These are phyloP conservation scores for Glomus cerebriforme DNA, from an alignment of 192 early-diverging fungal genomes.

Conservation along the genomic window DNA sequence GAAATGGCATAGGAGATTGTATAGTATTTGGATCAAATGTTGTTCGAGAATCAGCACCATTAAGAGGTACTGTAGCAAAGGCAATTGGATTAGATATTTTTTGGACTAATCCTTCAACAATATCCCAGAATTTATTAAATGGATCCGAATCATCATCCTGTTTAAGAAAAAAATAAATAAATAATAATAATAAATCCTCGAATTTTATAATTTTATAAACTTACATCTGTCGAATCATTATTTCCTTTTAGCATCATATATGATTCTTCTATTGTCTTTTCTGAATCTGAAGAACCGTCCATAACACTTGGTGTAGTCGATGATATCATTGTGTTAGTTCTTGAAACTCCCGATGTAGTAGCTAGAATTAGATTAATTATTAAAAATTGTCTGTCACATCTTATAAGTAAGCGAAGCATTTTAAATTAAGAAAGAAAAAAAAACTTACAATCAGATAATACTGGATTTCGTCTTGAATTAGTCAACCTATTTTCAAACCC, in stretches of 20 bases:
- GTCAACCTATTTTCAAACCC: neutral
- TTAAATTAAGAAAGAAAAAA: neutral
- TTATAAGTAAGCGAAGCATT: neutral
- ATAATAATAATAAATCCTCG: neutral
- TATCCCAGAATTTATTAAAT: slow-evolving; percentile 82
- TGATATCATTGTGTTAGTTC: neutral
- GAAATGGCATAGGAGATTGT: slow-evolving; percentile 9
- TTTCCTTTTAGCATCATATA: slow-evolving; percentile 28
- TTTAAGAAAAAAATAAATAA: neutral
- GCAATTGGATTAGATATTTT: slow-evolving; percentile 70
- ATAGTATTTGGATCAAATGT: slow-evolving; percentile 11
- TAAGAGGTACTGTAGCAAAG: slow-evolving; percentile 59
- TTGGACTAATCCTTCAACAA: slow-evolving; percentile 71
- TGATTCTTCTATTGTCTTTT: slow-evolving; percentile 28
- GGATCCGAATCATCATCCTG: slow-evolving; percentile 74
- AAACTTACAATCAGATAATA: neutral
- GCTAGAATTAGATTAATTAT: neutral
- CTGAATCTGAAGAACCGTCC: slow-evolving; percentile 4
- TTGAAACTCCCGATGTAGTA: neutral
- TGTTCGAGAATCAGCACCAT: slow-evolving; percentile 40
- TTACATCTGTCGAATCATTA: slow-evolving; percentile 32
- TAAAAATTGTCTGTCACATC: neutral
- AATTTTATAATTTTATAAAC: neutral
- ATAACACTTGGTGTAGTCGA: slow-evolving; percentile 2
- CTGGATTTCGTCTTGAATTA: neutral